These are phyloP conservation scores for Pythium aquatile DNA, from an alignment of 352 stramenopile genomes.

Conservation along the genomic window DNA sequence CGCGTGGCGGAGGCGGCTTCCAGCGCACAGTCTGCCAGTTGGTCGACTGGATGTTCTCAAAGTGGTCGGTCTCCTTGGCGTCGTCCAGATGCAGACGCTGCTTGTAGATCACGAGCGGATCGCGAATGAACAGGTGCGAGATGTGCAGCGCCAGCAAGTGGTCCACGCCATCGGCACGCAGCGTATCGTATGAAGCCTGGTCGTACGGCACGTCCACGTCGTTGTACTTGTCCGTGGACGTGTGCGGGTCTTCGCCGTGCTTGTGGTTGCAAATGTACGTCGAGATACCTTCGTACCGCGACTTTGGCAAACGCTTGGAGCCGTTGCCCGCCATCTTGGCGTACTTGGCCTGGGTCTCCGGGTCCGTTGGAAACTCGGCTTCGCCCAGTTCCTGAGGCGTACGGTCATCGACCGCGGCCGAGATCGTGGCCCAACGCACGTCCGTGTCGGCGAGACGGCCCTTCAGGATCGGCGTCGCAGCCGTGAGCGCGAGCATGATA, in stretches of 20 bases:
- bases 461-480: constrained; percentile 97
- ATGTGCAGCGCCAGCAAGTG: constrained; percentile 96
- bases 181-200: constrained; percentile 89
- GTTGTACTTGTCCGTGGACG: constrained; percentile 86
- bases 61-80: constrained; percentile 92
- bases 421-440: constrained; percentile 97
- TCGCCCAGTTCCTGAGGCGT: constrained; percentile 79
- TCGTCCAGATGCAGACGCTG: constrained; percentile 87
- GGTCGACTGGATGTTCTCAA: constrained; percentile 99
- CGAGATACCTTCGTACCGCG: constrained; percentile 90
- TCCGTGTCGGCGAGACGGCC: constrained; percentile 92
- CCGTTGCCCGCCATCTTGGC: constrained; percentile 93
- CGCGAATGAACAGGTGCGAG: constrained; percentile 98
- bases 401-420: constrained; percentile 95
- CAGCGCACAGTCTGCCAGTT: constrained; percentile 99
- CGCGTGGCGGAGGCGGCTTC: constrained; percentile 96
- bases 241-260: constrained; percentile 68
- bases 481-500: constrained; percentile 98
- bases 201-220: constrained; percentile 96
- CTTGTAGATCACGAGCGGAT: constrained; percentile 96
- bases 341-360: constrained; percentile 66
- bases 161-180: constrained; percentile 94
- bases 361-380: constrained; percentile 36
- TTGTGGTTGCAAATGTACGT: constrained; percentile 91
- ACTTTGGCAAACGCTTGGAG: constrained; percentile 94